phyloP scores from a whole-genome alignment of 345 rosid genomes.

The Hibiscus tridactylites region DNA sequence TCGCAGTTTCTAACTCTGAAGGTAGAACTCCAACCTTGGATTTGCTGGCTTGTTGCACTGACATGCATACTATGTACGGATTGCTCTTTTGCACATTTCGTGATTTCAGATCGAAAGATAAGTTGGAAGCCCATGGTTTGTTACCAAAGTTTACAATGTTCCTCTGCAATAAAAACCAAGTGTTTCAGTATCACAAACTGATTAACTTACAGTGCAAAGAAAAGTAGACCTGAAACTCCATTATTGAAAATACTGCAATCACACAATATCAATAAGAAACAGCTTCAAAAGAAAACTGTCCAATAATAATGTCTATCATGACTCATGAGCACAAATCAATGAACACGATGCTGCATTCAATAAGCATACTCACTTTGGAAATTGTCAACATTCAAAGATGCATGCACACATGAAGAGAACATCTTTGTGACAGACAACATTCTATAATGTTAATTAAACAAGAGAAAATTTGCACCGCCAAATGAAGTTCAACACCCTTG shows the following conservation, averaged over 20 bases:
- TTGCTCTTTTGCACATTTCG: constrained; percentile 24
- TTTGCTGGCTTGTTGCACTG: constrained; percentile 70
- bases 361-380: not conserved
- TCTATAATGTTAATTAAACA: not conserved
- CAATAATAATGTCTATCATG: not conserved
- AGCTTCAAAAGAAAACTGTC: constrained; percentile 3
- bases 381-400: too few species aligned
- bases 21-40: constrained; percentile 78
- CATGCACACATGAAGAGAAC: not conserved
- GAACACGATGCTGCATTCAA: not conserved
- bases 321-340: not conserved
- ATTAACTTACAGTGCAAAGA: constrained; percentile 5
- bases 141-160: constrained; percentile 43
- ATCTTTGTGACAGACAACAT: not conserved
- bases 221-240: not conserved
- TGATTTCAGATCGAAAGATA: constrained; percentile 38
- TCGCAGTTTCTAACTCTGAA: constrained; percentile 55
- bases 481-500: not conserved
- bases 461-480: not conserved
- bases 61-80: constrained; percentile 48
- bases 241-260: not conserved
- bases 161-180: constrained; percentile 37
- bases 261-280: not conserved
- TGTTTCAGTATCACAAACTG: not conserved
- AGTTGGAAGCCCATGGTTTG: constrained; percentile 41